Evolutionary conservation across 2,329 filamentous ascomycete species (phyloP), one percentile per base, ranked within the genome.

Genomic region (Biscogniauxia sp.): DNA sequence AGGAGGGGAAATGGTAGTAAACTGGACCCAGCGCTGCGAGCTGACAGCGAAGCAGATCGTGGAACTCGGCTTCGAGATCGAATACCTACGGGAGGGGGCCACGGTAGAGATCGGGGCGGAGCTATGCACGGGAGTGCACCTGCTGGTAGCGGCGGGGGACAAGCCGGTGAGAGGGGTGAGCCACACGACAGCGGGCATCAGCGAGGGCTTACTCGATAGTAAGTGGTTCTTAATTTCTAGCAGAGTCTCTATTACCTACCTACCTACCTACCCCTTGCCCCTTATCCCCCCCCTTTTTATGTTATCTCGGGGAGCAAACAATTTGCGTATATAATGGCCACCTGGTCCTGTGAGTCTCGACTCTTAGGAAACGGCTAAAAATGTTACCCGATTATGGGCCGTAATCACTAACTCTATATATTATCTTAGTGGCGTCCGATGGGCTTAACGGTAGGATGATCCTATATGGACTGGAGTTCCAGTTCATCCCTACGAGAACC

Each of bases 31-130:
- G 15, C 11, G 2, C 15, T 66, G 64, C 50, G 58, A 63, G 28
- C 57, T 60, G 25, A 65, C 63, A 19, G 58, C 56, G 9, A 50
- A 58, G 51, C 54, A 57, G n/a, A 65, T 66, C 53, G 20, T 67
- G 2, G 61, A 58, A 17, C 53, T 55, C 1, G 63, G 61, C 4
- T 65, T 67, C 63, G 13, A 19, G 0, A 57, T 67, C 32, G 53
- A 65, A 2, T 53, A 60, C 25, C 20, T 65, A 0, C 20, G 23
- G 6, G 37, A 52, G 51, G 53, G 54, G 55, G 54, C 57, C 11
- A 59, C 57, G 25, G 51, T 64, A 8, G 54, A 56, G 9, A n/a
- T 67, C 17, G 65, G 65, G 13, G 20, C 20, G 8, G 63, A 67
- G 23, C 55, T 61, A 5, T 19, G 23, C 3, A 64, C 61, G 1